Evolutionary conservation across 345 rosid species (phyloP).

Genomic region (Raphanus raphanistrum): DNA sequence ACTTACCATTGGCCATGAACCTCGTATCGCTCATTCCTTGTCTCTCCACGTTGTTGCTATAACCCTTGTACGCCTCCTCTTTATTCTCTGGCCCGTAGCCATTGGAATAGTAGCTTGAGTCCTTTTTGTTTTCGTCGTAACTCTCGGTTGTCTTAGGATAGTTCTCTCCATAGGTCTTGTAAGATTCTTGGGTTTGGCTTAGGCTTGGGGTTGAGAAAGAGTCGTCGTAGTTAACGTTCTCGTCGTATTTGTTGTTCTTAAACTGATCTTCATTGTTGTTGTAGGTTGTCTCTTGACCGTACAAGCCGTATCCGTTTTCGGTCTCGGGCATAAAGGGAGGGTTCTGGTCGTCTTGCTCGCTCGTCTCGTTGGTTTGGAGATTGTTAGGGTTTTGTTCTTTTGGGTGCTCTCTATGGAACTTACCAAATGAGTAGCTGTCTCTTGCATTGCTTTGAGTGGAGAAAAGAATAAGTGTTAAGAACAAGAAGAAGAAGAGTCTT

Average conservation of each 20-base stretch:
- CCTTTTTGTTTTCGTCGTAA: conserved; percentile 18
- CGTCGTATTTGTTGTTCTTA: conserved; percentile 12
- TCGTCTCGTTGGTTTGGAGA: conserved; percentile 26
- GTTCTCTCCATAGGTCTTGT: conserved; percentile 2
- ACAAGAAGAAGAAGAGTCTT: conserved; percentile 28
- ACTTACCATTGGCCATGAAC: conserved; percentile 43
- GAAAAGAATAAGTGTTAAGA: conserved; percentile 20
- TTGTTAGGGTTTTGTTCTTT: conserved; percentile 15
- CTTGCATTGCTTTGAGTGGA: conserved; percentile 36
- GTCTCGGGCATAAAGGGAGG: conserved; percentile 35
- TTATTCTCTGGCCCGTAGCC: conserved; percentile 7
- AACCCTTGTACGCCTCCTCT: conserved; percentile 27
- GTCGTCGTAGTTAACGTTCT: conserved; percentile 30
- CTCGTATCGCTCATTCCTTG: conserved; percentile 44
- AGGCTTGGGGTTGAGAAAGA: conserved; percentile 33
- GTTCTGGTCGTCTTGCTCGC: conserved; percentile 26
- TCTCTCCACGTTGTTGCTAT: conserved; percentile 15
- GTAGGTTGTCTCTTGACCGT: conserved; percentile 34
- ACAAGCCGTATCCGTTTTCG: conserved; percentile 35
- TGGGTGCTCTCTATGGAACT: conserved; percentile 20
- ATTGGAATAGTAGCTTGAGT: conserved; percentile 11
- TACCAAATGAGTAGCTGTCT: conserved; percentile 36
- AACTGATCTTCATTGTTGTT: conserved; percentile 28
- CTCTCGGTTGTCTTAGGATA: conserved; percentile 31
- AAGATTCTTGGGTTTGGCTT: conserved; percentile 30